phyloP scores from a whole-genome alignment of 116 monocot species.

The Papilionanthe hybrid region DNA sequence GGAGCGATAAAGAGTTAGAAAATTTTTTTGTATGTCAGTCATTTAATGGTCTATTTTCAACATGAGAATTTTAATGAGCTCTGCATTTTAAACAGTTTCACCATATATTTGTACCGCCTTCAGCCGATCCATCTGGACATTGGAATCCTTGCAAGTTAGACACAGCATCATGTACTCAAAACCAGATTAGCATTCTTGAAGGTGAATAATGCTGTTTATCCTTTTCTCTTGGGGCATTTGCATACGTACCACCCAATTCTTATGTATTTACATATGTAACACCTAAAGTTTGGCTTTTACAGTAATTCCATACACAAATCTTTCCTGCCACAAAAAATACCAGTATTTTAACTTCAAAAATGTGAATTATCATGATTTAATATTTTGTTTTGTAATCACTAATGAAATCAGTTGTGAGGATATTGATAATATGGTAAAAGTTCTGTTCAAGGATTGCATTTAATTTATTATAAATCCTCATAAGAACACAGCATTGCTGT shows the following conservation, averaged over 20 bases:
- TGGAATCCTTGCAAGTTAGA: constrained; percentile 66
- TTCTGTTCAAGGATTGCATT: too few relatives aligned
- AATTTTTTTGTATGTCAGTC: neutral
- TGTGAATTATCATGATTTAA: too few relatives aligned
- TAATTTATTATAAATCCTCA: neutral
- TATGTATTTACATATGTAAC: too few relatives aligned
- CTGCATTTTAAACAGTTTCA: constrained; percentile 43
- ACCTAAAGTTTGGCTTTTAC: too few relatives aligned
- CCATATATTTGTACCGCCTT: constrained; percentile 71
- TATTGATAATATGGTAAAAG: too few relatives aligned
- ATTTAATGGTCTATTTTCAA: neutral
- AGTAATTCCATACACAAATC: too few relatives aligned
- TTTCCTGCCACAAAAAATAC: too few relatives aligned
- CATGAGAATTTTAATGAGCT: neutral
- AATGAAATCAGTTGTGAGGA: too few relatives aligned
- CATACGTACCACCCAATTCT: too few relatives aligned
- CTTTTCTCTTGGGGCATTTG: too few relatives aligned
- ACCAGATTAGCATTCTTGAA: constrained; percentile 57
- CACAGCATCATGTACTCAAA: constrained; percentile 35
- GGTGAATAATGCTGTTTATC: constrained; percentile 24
- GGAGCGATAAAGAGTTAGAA: constrained; percentile 23
- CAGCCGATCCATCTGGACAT: constrained; percentile 44
- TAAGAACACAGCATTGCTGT: neutral
- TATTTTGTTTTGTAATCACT: too few relatives aligned
- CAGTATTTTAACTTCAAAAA: too few relatives aligned